Percentiles rank a stretch among this genome's conserved stretches.
Evolutionary conservation across 306 rosid species (phyloP).

Genomic region (Cucurbita ficifolia): DNA sequence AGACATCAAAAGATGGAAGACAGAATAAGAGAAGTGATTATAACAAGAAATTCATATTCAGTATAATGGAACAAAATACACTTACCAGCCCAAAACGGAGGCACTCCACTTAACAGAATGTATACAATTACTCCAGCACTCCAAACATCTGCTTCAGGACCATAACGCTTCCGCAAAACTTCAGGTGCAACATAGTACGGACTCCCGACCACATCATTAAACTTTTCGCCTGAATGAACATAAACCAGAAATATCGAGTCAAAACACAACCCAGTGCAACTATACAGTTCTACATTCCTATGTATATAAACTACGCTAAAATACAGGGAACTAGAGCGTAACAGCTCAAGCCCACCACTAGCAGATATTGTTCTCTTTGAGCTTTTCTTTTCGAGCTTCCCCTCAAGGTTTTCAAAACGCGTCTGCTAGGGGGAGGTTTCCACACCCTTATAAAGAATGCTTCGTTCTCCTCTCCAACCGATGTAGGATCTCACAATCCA

Average conservation of each 20-base stretch:
- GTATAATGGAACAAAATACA: neutral
- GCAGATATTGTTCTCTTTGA: no score
- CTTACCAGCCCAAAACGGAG: slow-evolving; percentile 99
- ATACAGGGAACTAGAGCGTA: neutral
- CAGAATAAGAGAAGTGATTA: neutral
- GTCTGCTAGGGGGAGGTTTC: no score
- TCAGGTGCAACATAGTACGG: slow-evolving; percentile 99
- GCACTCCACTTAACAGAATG: slow-evolving; percentile 95
- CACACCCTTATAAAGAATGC: no score
- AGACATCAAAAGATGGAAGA: slow-evolving; percentile 8
- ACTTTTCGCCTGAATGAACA: slow-evolving; percentile 56
- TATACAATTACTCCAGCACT: slow-evolving; percentile 95
- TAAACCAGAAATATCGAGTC: slow-evolving; percentile 11
- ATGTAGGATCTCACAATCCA: no score
- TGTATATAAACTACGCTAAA: neutral
- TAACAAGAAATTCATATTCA: no score
- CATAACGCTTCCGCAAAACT: slow-evolving; percentile 75
- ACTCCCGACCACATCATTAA: slow-evolving; percentile 86
- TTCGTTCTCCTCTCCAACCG: no score
- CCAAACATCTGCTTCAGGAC: slow-evolving; percentile 98
- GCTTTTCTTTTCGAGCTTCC: no score
- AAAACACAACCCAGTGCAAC: neutral
- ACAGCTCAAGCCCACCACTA: no score
- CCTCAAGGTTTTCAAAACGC: no score
- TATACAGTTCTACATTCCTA: neutral